phyloP scores from a whole-genome alignment of 2,329 filamentous ascomycete genomes.

The Pyrenophora seminiperda region DNA sequence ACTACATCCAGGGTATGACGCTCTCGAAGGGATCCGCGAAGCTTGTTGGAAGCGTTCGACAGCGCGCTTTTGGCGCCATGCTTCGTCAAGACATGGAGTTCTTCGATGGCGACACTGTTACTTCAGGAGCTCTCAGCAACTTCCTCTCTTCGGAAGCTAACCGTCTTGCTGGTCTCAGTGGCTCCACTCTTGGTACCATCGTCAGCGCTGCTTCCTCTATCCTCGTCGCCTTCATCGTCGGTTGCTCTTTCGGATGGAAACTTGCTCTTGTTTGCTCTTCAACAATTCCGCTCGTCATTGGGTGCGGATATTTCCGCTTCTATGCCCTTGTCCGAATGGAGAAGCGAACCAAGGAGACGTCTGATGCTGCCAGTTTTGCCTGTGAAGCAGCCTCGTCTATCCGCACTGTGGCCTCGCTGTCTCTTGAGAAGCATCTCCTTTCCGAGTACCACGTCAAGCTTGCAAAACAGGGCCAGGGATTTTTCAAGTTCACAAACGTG shows the following conservation, averaged over 20 bases:
- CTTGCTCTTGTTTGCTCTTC: conserved; percentile 81
- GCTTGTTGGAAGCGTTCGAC: conserved; percentile 80
- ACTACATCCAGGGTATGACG: conserved; percentile 38
- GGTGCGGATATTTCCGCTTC: conserved; percentile 85
- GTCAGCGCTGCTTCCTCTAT: conserved; percentile 80
- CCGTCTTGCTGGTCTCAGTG: conserved; percentile 85
- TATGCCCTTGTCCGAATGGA: conserved; percentile 81
- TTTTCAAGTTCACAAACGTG: conserved; percentile 73
- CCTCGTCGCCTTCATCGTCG: conserved; percentile 70
- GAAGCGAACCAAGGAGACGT: conserved; percentile 79
- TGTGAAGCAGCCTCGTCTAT: conserved; percentile 95
- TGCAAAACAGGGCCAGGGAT: conserved; percentile 68
- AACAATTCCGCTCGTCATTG: conserved; percentile 76
- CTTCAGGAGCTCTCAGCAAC: conserved; percentile 80
- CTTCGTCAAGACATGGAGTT: conserved; percentile 84
- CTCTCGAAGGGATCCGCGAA: conserved; percentile 66
- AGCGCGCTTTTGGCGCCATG: conserved; percentile 82
- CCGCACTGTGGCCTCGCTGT: conserved; percentile 91
- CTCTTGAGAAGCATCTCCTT: conserved; percentile 82
- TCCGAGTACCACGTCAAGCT: conserved; percentile 73
- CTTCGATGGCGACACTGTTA: conserved; percentile 90
- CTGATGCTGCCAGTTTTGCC: conserved; percentile 81
- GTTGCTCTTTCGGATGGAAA: conserved; percentile 82
- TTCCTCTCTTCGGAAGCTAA: conserved; percentile 75
- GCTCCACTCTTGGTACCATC: conserved; percentile 84